phyloP scores from a whole-genome alignment of 176 grass and related monocot genomes.

The Dactylis glomerata region DNA sequence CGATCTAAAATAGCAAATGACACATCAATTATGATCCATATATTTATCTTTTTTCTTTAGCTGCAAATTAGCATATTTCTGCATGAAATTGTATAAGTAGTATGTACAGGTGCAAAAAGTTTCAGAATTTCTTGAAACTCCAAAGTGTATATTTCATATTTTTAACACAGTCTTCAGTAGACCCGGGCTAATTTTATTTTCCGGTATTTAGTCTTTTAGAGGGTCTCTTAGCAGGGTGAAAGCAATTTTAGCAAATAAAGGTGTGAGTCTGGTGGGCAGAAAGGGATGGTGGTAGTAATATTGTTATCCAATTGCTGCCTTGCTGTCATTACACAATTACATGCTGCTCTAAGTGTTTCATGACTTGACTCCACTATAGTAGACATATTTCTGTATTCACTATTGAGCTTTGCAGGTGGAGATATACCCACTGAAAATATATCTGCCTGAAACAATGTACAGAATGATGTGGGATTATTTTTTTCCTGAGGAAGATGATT shows the following conservation, averaged over 20 bases:
- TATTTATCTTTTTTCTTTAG: background rate
- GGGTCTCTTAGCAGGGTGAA: background rate
- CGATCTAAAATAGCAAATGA: background rate
- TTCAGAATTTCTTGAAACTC: background rate
- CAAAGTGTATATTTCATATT: background rate
- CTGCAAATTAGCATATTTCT: background rate
- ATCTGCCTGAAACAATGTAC: conserved; percentile 96
- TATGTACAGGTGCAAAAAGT: background rate
- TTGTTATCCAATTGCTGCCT: background rate
- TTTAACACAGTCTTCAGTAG: background rate
- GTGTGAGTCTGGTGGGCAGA: background rate
- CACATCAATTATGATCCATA: background rate
- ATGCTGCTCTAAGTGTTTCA: conserved; percentile 13
- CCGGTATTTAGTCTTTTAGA: background rate
- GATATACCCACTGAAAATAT: conserved; percentile 95
- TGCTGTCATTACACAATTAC: conserved; percentile 4
- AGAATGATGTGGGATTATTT: conserved; percentile 99
- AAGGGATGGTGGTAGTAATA: background rate
- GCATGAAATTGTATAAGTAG: background rate
- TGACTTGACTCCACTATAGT: conserved; percentile 16
- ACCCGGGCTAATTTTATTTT: background rate
- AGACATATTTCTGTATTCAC: conserved; percentile 31
- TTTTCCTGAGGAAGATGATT: conserved; percentile 99
- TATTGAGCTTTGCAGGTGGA: conserved; percentile 69
- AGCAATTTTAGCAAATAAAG: background rate